Conservation (phyloP, 78 protist species). For the Emiliania huxleyi region DNA sequence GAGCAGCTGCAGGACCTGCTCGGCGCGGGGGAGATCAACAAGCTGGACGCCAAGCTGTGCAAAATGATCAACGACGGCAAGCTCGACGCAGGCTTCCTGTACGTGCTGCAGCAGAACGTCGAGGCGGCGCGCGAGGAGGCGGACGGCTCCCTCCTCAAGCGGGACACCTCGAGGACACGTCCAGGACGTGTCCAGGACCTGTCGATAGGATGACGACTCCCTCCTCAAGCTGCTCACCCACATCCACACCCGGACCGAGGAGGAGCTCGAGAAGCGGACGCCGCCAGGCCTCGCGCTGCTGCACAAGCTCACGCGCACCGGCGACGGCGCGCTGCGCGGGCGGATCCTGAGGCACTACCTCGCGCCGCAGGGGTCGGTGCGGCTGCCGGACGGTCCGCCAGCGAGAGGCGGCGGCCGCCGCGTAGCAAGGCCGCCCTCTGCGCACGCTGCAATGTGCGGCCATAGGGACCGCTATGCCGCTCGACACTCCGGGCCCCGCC, state of each 20-base stretch:
- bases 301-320: neutral
- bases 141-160: too few species aligned
- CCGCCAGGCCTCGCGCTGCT: neutral
- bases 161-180: too few species aligned
- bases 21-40: neutral
- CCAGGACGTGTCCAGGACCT: too few species aligned
- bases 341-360: neutral
- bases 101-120: neutral
- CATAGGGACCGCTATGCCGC: too few species aligned
- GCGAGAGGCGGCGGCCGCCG: too few species aligned
- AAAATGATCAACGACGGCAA: neutral
- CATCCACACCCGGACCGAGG: constrained; percentile 9
- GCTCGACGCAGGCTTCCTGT: neutral
- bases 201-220: neutral
- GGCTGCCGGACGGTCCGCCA: neutral
- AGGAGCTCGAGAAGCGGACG: neutral
- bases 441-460: too few species aligned
- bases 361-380: neutral
- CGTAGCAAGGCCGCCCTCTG: too few species aligned
- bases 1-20: neutral
- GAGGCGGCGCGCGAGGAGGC: neutral
- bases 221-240: neutral
- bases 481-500: neutral
- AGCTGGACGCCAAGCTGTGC: neutral
- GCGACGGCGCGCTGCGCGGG: neutral